phyloP scores from a whole-genome alignment of 2,329 filamentous ascomycete species.

The Cladobotryum mycophilum region DNA sequence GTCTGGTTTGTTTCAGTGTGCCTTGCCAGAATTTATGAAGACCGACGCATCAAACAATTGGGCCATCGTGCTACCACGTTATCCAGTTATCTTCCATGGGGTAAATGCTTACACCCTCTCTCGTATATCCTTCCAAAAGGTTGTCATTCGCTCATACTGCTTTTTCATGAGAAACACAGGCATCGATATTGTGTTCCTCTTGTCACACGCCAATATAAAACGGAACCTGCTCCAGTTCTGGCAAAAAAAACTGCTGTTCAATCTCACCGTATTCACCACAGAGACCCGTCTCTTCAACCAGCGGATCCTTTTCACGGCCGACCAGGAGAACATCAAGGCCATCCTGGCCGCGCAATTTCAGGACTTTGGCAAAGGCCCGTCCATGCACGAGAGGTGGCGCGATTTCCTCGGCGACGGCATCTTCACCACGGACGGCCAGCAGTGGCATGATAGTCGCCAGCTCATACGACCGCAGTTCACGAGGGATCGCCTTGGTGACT shows the following conservation, averaged over 20 bases:
- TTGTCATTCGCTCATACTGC: neutral
- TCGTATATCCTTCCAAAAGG: neutral
- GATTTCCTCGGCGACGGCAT: slow-evolving; percentile 69
- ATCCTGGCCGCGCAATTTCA: slow-evolving; percentile 76
- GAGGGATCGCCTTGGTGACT: slow-evolving; percentile 74
- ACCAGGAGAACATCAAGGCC: slow-evolving; percentile 86
- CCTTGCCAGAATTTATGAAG: slow-evolving; percentile 33
- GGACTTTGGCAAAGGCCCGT: slow-evolving; percentile 75
- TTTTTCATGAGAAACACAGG: slow-evolving; percentile 30
- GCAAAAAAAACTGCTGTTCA: slow-evolving; percentile 41
- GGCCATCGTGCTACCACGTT: slow-evolving; percentile 37
- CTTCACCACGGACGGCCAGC: slow-evolving; percentile 71
- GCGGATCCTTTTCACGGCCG: slow-evolving; percentile 68
- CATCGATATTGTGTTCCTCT: slow-evolving; percentile 56
- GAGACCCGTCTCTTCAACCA: slow-evolving; percentile 51
- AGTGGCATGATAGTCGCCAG: slow-evolving; percentile 76
- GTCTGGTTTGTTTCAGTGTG: slow-evolving; percentile 34
- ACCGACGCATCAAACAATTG: slow-evolving; percentile 39
- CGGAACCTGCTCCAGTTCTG: slow-evolving; percentile 59
- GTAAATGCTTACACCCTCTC: slow-evolving; percentile 28
- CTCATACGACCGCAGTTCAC: slow-evolving; percentile 83
- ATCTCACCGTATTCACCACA: slow-evolving; percentile 45
- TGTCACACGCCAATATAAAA: slow-evolving; percentile 44
- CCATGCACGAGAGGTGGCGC: slow-evolving; percentile 70
- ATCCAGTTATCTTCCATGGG: slow-evolving; percentile 36